Percentiles rank a stretch among this genome's conserved stretches.
Conservation (phyloP, 352 stramenopile genomes). For the Globisporangium cystogenes region DNA sequence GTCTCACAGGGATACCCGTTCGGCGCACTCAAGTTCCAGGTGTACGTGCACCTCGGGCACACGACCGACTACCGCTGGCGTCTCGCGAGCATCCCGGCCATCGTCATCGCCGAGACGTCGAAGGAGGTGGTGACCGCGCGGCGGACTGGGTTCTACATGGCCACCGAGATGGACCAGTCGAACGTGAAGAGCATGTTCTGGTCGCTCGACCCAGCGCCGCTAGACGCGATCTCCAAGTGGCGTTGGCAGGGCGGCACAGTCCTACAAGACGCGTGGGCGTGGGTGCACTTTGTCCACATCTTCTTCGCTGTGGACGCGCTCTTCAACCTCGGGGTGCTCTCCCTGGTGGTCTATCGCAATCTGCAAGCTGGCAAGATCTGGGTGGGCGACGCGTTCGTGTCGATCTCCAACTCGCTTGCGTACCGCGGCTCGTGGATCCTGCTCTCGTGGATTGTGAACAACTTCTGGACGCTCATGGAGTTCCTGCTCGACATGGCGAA, state of each 20-base stretch:
- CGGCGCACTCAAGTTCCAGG: not conserved
- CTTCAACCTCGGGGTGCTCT: constrained; percentile 28
- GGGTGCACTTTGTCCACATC: constrained; percentile 39
- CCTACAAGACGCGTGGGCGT: constrained; percentile 39
- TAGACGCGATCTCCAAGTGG: constrained; percentile 9
- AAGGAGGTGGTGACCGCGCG: not conserved
- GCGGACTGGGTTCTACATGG: constrained; percentile 16
- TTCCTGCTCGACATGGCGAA: constrained; percentile 19
- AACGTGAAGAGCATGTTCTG: constrained; percentile 28
- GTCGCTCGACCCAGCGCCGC: constrained; percentile 6
- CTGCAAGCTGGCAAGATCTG: constrained; percentile 27
- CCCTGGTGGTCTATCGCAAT: constrained; percentile 33
- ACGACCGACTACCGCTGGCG: not conserved
- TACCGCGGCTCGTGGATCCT: constrained; percentile 27
- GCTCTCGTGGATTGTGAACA: constrained; percentile 34
- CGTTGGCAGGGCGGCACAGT: constrained; percentile 14
- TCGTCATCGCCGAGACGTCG: not conserved
- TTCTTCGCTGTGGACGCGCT: constrained; percentile 36
- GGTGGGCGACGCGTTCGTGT: constrained; percentile 42
- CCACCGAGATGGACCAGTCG: constrained; percentile 20
- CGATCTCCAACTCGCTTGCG: constrained; percentile 29
- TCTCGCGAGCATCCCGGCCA: not conserved
- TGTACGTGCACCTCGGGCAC: not conserved
- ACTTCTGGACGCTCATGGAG: constrained; percentile 36
- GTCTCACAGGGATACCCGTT: constrained; percentile 1